Evolutionary conservation across 2,329 filamentous ascomycete species (phyloP).

Genomic region (Colletotrichum sp.): DNA sequence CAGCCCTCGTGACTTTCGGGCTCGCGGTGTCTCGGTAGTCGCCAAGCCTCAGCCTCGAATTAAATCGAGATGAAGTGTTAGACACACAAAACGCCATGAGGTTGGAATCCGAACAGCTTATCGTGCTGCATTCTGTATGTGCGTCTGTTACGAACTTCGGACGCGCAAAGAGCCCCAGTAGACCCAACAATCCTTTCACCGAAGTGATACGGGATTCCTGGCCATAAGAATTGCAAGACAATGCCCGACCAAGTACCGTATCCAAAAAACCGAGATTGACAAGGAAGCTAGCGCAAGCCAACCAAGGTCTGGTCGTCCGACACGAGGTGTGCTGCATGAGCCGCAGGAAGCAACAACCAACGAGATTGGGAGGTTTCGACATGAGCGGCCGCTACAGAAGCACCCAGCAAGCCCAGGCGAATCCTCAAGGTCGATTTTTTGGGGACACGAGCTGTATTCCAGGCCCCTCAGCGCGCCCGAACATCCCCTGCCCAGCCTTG

Average conservation of each 20-base stretch:
- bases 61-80: not conserved
- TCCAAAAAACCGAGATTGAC: not conserved
- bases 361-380: not conserved
- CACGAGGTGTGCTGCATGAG: constrained; percentile 6
- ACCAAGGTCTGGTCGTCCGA: not conserved
- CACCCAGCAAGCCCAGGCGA: not conserved
- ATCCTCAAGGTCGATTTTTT: not conserved
- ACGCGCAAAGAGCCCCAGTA: not conserved
- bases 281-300: not conserved
- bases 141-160: not conserved
- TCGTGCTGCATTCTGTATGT: not conserved
- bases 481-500: not conserved
- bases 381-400: not conserved
- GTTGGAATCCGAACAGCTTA: not conserved
- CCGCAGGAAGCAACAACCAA: not conserved
- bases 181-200: not conserved
- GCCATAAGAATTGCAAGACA: not conserved
- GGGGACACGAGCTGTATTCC: not conserved
- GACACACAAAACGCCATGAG: not conserved
- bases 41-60: not conserved
- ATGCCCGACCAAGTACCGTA: not conserved
- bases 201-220: not conserved
- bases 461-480: not conserved
- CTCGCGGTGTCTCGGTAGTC: not conserved
- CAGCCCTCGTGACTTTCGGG: not conserved